Conservation (phyloP, 805 yeast genomes). For the Saccharomyces kudriavzevii region DNA sequence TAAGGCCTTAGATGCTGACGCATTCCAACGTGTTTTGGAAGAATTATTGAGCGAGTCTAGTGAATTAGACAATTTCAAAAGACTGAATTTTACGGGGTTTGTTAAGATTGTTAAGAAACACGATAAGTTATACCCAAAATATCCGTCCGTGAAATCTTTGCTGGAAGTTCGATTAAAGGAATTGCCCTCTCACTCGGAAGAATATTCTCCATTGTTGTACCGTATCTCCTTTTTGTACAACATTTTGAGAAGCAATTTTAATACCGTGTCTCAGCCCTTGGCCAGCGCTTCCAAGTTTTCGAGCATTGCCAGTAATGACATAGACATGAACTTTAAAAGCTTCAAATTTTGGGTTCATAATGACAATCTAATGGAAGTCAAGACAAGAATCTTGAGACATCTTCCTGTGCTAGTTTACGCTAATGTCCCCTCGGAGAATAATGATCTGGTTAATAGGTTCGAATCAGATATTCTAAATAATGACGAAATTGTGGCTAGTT, state of each 20-base stretch:
- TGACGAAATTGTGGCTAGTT: constrained; percentile 18
- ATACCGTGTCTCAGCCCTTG: constrained; percentile 30
- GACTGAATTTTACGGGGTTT: constrained; percentile 92
- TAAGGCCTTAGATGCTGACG: constrained; percentile 45
- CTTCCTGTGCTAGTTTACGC: constrained; percentile 82
- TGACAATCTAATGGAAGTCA: constrained; percentile 95
- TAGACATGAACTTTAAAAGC: constrained; percentile 41
- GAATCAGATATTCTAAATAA: constrained; percentile 22
- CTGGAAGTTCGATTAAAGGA: constrained; percentile 79
- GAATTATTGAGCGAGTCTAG: constrained; percentile 65
- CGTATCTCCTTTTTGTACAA: constrained; percentile 75
- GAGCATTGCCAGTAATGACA: constrained; percentile 26
- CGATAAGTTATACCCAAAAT: constrained; percentile 79
- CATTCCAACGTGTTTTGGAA: constrained; percentile 65
- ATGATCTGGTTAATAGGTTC: constrained; percentile 21
- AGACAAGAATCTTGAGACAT: constrained; percentile 88
- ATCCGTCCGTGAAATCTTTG: constrained; percentile 77
- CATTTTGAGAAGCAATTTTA: constrained; percentile 58
- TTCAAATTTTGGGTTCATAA: constrained; percentile 94
- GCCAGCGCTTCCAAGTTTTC: constrained; percentile 33
- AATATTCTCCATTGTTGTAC: constrained; percentile 83
- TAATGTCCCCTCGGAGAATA: constrained; percentile 31
- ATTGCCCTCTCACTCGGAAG: constrained; percentile 89
- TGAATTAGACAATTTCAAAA: constrained; percentile 80
- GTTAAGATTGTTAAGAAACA: constrained; percentile 92